Evolutionary conservation across 2,329 filamentous ascomycete genomes (phyloP).

Genomic region (Aspergillus neoniger): DNA sequence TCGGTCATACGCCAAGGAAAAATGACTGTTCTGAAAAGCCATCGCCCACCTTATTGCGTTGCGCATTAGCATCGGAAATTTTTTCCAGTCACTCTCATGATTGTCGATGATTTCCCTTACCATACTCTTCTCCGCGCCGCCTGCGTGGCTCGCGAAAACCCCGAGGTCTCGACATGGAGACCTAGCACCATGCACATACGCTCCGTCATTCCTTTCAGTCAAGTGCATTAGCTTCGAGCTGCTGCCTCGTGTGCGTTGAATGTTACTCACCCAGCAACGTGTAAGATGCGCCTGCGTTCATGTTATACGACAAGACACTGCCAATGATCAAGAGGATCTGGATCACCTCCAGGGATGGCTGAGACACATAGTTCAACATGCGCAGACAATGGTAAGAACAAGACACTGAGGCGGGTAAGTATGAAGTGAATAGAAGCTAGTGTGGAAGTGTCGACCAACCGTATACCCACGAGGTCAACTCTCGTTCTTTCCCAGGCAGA

Average conservation of each 20-base stretch:
- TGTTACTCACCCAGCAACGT: slow-evolving; percentile 54
- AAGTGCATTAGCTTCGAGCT: slow-evolving; percentile 6
- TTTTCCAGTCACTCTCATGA: background rate
- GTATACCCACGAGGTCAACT: slow-evolving; percentile 65
- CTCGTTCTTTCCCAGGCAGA: slow-evolving; percentile 58
- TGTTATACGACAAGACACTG: slow-evolving; percentile 64
- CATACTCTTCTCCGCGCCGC: slow-evolving; percentile 41
- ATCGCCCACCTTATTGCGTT: slow-evolving; percentile 51
- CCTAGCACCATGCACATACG: slow-evolving; percentile 59
- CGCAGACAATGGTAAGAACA: slow-evolving; percentile 66
- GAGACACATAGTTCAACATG: slow-evolving; percentile 65
- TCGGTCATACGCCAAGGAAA: slow-evolving; percentile 63
- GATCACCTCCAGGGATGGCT: slow-evolving; percentile 61
- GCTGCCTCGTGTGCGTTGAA: background rate
- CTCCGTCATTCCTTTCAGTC: slow-evolving; percentile 32
- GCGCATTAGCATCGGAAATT: background rate
- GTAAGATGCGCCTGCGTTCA: slow-evolving; percentile 66
- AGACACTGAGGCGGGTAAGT: slow-evolving; percentile 50
- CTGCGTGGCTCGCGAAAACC: slow-evolving; percentile 49
- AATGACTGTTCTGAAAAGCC: slow-evolving; percentile 61
- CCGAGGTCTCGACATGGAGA: slow-evolving; percentile 56
- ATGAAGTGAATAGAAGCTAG: slow-evolving; percentile 4
- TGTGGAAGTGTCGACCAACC: slow-evolving; percentile 39
- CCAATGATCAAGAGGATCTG: slow-evolving; percentile 64
- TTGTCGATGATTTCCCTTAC: slow-evolving; percentile 23